phyloP scores from a whole-genome alignment of 805 yeast species.

The Candida sakaeoensis region DNA sequence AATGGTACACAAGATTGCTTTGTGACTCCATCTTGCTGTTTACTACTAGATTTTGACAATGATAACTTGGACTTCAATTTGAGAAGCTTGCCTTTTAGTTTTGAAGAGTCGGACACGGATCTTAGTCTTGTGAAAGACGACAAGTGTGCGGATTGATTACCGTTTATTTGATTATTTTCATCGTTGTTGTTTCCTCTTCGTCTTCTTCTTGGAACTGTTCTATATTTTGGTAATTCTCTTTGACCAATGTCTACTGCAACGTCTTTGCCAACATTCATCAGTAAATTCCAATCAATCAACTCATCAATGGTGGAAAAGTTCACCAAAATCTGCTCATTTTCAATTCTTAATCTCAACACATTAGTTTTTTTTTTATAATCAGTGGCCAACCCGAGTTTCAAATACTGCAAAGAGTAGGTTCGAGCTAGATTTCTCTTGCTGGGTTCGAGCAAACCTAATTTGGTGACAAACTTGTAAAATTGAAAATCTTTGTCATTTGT shows the following conservation, averaged over 20 bases:
- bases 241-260: slow-evolving; percentile 71
- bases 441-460: slow-evolving; percentile 16
- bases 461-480: slow-evolving; percentile 22
- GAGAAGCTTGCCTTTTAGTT: slow-evolving; percentile 18
- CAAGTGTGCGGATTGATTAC: not conserved
- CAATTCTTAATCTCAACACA: slow-evolving; percentile 73
- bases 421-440: slow-evolving; percentile 38
- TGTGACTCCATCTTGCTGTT: not conserved
- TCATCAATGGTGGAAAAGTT: slow-evolving; percentile 60
- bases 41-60: not conserved
- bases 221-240: slow-evolving; percentile 69
- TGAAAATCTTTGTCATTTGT: slow-evolving; percentile 26
- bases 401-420: slow-evolving; percentile 79
- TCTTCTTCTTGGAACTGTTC: slow-evolving; percentile 78
- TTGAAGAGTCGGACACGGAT: slow-evolving; percentile 21
- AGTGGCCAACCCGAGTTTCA: slow-evolving; percentile 77
- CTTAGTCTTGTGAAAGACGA: slow-evolving; percentile 10
- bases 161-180: not conserved
- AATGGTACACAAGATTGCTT: not conserved
- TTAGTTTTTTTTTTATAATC: slow-evolving; percentile 73
- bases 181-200: slow-evolving; percentile 24
- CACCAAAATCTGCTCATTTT: slow-evolving; percentile 75
- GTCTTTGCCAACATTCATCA: slow-evolving; percentile 70
- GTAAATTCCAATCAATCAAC: slow-evolving; percentile 76
- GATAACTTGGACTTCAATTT: slow-evolving; percentile 21